Base-by-base conservation (phyloP, 2,329 filamentous ascomycete species). In the Drechslera avenae region DNA sequence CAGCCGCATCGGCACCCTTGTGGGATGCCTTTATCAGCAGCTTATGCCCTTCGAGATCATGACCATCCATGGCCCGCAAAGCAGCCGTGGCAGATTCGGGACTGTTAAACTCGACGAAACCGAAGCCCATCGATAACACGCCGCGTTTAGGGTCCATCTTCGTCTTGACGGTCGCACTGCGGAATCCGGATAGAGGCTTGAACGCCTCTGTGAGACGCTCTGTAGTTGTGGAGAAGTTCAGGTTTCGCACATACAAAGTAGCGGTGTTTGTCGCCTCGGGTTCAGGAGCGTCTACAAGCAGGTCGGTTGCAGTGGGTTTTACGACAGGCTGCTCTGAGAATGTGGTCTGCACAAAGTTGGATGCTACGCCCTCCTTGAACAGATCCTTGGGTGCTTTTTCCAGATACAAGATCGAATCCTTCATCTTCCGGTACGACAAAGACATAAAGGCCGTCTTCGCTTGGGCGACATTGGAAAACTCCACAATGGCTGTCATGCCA, bases 141-240 rank as follows among this genome's bases (percentile, higher is more conserved):
- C 96, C 88, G 68, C 88, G 89, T 79, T 96, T 97, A n/a, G 91
- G 84, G 69, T 99, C 91, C 32, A 86, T 84, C 77, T 95, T 96
- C 18, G 91, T 97, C 78, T 97, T 97, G 60, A 99, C 91, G 59
- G 86, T 84, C 21, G 91, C 93, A 50, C 89, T 91, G 57, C 94
- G 80, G 75, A 97, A 97, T 45, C 94, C 94, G 63, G 91, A 88
- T 46, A 97, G 79, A 46, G 89, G 82, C 56, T 84, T 82, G 77
- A 97, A 97, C 18, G 86, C 82, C 65, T 92, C 88, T 6, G 85
- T 84, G 60, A 99, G 81, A 53, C 84, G 82, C 59, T 86, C 82
- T 41, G 86, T 91, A 9, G 89, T 92, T 2, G 94, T 99, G 46
- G 85, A 79, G 75, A 97, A 99, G 78, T 92, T 95, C 63, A 99